phyloP scores from a whole-genome alignment of 768 basidiomycete genomes.

The Trametes cinnabarina region DNA sequence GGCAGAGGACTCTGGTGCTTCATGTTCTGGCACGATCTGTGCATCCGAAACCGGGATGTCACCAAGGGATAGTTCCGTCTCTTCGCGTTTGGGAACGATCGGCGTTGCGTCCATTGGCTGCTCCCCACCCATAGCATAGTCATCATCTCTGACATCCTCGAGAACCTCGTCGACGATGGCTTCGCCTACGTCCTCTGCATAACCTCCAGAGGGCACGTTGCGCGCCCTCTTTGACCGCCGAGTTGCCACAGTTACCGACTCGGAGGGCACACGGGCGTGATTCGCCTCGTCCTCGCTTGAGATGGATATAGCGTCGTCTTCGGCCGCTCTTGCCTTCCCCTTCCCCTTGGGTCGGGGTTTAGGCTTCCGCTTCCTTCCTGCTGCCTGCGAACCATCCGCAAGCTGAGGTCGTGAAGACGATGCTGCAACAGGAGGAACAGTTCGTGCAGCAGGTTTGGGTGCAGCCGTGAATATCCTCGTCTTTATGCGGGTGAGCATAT shows the following conservation, averaged over 20 bases:
- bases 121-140: neutral
- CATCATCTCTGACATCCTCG: neutral
- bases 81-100: constrained; percentile 18
- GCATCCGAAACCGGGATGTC: neutral
- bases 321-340: constrained; percentile 21
- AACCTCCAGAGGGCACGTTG: constrained; percentile 27
- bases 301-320: constrained; percentile 14
- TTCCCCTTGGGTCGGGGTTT: constrained; percentile 20
- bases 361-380: constrained; percentile 39
- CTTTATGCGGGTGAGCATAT: constrained; percentile 21
- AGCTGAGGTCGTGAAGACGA: constrained; percentile 20
- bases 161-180: neutral
- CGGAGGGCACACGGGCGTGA: neutral
- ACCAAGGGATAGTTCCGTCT: constrained; percentile 18
- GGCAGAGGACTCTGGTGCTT: neutral
- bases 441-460: constrained; percentile 25
- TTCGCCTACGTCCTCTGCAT: constrained; percentile 27
- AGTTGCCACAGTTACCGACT: constrained; percentile 2
- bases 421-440: constrained; percentile 5
- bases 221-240: constrained; percentile 35
- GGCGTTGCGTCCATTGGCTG: neutral
- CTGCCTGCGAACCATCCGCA: neutral
- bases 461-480: constrained; percentile 42
- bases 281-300: constrained; percentile 11
- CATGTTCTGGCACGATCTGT: neutral